Evolutionary conservation across 208 protist genomes (phyloP), one percentile per base, ranked within the genome.

Genomic region (Leishmania braziliensis): DNA sequence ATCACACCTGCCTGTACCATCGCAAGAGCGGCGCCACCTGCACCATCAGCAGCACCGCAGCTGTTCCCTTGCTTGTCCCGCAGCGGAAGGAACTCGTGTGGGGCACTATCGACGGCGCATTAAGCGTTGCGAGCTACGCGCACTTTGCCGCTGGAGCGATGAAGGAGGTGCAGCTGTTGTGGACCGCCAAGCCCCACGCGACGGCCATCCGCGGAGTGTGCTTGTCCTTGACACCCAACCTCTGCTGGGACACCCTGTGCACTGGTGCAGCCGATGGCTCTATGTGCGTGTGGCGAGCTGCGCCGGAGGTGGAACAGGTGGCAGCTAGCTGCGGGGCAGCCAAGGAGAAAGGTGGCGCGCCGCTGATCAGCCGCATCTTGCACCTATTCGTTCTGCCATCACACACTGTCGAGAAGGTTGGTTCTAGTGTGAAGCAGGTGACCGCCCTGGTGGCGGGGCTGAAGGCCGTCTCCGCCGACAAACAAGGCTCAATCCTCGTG

Each of bases 41-140:
- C 18, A 63, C 60, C 36, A 80, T 93, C 74, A 89, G 81, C 75
- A 77, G 51, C 78, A 82, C 78, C n/a, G 62, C 78, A 4, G 58
- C 77, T 2, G 85, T 73, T 33, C 82, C 54, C 56, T 78, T 93
- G 26, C 69, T 96, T 33, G 92, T 94, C 77, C 80, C 83, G 48
- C 75, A 75, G 72, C 86, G 88, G 74, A 94, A 95, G 78, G 85
- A 81, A 36, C 78, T 93, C 1, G 46, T 96, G 18, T 84, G 95
- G 72, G 94, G 94, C 46, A 66, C 82, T 2, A 87, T 92, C 48
- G 84, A 91, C 63, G 94, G 94, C 0, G 66, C 75, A 5, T 54
- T 97, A 4, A 80, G 73, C 58, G 81, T 93, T 20, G 88, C 91
- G 36, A 89, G 81, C 68, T 97, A 96, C 83, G 78, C 78, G n/a